Percentiles rank a stretch among this genome's conserved stretches.
Conservation (phyloP, 495 filamentous ascomycete species). For the Annulohypoxylon stygium region DNA sequence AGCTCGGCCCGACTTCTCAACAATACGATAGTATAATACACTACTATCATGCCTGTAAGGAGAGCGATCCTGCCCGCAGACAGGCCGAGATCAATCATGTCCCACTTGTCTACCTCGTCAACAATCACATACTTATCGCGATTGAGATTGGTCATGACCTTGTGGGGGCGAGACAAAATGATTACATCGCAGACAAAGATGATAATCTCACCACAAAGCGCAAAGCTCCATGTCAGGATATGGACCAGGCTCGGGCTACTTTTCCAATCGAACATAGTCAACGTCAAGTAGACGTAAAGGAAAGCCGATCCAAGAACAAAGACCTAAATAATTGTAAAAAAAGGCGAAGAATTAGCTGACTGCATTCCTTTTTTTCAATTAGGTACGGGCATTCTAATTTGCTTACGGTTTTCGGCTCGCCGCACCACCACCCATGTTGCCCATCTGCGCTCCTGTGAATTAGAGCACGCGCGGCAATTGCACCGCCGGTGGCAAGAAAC, state of each 20-base stretch:
- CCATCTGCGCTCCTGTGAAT: constrained; percentile 44
- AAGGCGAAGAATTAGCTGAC: constrained; percentile 15
- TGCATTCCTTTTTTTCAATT: not conserved
- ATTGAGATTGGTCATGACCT: constrained; percentile 54
- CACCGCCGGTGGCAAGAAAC: constrained; percentile 78
- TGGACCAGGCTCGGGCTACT: constrained; percentile 80
- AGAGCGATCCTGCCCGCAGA: constrained; percentile 59
- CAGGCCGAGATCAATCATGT: constrained; percentile 63
- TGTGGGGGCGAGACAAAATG: constrained; percentile 70
- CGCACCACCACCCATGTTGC: constrained; percentile 89
- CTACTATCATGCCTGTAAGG: constrained; percentile 56
- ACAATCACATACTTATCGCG: constrained; percentile 39
- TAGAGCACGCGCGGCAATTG: constrained; percentile 83
- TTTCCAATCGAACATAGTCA: constrained; percentile 83
- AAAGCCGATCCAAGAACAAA: constrained; percentile 79
- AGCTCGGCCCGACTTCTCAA: constrained; percentile 51
- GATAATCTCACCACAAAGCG: constrained; percentile 73
- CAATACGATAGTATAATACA: constrained; percentile 51
- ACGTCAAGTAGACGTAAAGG: constrained; percentile 71
- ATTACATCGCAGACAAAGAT: constrained; percentile 74
- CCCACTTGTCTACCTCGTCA: constrained; percentile 59
- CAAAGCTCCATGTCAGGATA: constrained; percentile 78
- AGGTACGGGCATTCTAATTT: not conserved
- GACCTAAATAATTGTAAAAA: constrained; percentile 66
- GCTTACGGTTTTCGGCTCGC: constrained; percentile 84